Base-by-base conservation (phyloP, 495 filamentous ascomycete genomes). In the Penicillium ochrochloron region DNA sequence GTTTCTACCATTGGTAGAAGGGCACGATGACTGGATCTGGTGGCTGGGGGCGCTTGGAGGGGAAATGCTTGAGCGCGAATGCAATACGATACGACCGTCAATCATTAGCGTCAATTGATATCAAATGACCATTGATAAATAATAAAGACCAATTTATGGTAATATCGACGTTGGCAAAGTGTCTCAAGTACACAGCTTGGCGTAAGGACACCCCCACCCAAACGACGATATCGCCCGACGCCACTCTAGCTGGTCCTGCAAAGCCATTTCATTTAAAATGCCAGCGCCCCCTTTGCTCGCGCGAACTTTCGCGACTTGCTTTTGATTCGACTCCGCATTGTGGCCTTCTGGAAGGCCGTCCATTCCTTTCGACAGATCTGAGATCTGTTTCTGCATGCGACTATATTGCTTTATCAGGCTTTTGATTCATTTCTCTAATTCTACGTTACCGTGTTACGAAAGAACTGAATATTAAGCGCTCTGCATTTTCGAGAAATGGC, bases 271-370 rank as follows among this genome's bases (percentile, higher is more conserved):
- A 61, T 63, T 65, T 60, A 53, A 67, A 64, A 56, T 37, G 44
- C 8, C 33, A 19, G 25, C 14, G 17, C 54, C 65, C 59, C 59
- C 60, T 66, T 23, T 55, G 55, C 57, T 62, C 58, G 37, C 57
- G 33, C 61, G 55, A 52, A 53, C 65, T 66, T 64, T 58, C 58
- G 59, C 25, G 59, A 63, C 25, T 53, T 59, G 59, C 63, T 73
- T 63, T 66, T 61, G 66, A 54, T 64, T 63, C 72, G 54, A 33
- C 33, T 58, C 39, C 29, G 67, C 42, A 64, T 66, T 53, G 42
- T 67, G 69, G 79, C 69, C 77, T 79, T 83, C 78, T 76, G 79
- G 81, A 82, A 83, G 77, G 78, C 77, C 69, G 75, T 82, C 77
- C 80, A 69, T 74, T 80, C 77, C 50, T 80, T 83, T 74, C 37